Percentiles rank a stretch among this genome's conserved stretches.
Evolutionary conservation across 1,284 basidiomycete species (phyloP).

Genomic region (Pseudozyma flocculosa): DNA sequence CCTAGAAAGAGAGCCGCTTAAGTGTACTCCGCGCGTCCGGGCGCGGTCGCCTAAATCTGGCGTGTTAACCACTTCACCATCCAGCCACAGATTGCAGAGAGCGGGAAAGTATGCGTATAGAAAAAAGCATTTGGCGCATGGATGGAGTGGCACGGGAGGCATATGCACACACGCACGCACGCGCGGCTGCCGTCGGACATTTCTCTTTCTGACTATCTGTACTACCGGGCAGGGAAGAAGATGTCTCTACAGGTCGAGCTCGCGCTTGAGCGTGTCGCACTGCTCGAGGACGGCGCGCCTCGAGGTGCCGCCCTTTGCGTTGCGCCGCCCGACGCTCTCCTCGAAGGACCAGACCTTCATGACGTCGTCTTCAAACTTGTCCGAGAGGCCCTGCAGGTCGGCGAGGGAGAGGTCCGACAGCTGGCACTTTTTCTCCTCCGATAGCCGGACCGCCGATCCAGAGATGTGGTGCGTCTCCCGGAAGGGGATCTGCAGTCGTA

Average conservation of each 20-base stretch:
- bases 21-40: background rate
- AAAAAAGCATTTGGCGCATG: too few relatives aligned
- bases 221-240: too few relatives aligned
- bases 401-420: constrained; percentile 76
- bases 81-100: constrained; percentile 9
- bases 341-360: constrained; percentile 56
- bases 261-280: constrained; percentile 43
- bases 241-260: constrained; percentile 5
- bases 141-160: too few relatives aligned
- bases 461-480: constrained; percentile 98
- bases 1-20: background rate
- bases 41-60: constrained; percentile 12
- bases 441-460: constrained; percentile 89
- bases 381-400: constrained; percentile 75
- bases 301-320: constrained; percentile 89
- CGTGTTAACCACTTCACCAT: constrained; percentile 26
- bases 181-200: too few relatives aligned
- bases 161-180: too few relatives aligned
- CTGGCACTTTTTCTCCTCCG: constrained; percentile 77
- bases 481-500: constrained; percentile 69
- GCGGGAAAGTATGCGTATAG: too few relatives aligned
- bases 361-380: constrained; percentile 80
- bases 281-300: constrained; percentile 81
- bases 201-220: too few relatives aligned
- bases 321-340: constrained; percentile 82